A percentile compares a stretch with the other conserved stretches of the same genome.
Evolutionary conservation across 352 stramenopile genomes (phyloP).

Genomic region (Pythium oligandrum): DNA sequence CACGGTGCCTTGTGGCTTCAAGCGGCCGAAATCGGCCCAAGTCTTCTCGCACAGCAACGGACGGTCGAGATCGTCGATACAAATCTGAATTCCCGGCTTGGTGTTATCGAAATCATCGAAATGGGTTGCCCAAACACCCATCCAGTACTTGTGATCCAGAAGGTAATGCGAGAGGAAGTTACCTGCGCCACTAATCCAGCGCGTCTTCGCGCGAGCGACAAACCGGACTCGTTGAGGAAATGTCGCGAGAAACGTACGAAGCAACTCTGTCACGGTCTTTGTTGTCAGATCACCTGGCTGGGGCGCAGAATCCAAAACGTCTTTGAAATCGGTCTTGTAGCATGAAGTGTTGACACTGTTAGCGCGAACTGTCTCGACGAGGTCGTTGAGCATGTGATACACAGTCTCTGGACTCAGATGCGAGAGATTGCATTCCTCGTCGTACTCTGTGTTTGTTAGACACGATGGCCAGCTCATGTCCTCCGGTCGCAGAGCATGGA

Average conservation of each 20-base stretch:
- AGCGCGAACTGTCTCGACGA: constrained; percentile 13
- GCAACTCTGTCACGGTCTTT: constrained; percentile 1
- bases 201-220: constrained; percentile 19
- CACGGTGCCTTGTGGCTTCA: constrained; percentile 8
- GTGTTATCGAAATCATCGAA: constrained; percentile 21
- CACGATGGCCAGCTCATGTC: constrained; percentile 13
- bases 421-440: not conserved
- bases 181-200: constrained; percentile 20
- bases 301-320: not conserved
- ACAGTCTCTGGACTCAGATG: constrained; percentile 3
- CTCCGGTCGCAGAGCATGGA: constrained; percentile 11
- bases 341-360: constrained; percentile 19
- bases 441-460: constrained; percentile 11
- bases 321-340: constrained; percentile 22
- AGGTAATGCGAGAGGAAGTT: constrained; percentile 22
- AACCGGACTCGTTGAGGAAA: constrained; percentile 23
- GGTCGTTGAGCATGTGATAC: constrained; percentile 21
- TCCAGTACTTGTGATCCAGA: constrained; percentile 23
- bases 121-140: constrained; percentile 20
- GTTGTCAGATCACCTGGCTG: not conserved
- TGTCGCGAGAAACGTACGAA: constrained; percentile 15
- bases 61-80: constrained; percentile 20
- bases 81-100: constrained; percentile 17
- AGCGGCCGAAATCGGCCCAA: constrained; percentile 22
- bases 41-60: constrained; percentile 25